Evolutionary conservation across 805 yeast species (phyloP).

Genomic region (Danielia oregonensis): DNA sequence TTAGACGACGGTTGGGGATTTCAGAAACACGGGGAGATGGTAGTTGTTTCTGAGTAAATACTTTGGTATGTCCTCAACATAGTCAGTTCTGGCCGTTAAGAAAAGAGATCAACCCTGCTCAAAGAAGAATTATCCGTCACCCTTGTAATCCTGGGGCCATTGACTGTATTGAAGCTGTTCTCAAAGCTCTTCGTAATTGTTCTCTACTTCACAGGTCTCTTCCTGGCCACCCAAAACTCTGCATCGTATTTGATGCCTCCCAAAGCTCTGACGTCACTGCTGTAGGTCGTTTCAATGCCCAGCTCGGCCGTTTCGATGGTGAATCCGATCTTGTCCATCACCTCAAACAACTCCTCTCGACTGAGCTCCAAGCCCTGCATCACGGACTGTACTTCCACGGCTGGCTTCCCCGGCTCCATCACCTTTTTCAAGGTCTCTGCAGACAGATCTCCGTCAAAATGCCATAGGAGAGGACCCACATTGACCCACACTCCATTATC

Average conservation of each 20-base stretch:
- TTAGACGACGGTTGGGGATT: too few species aligned
- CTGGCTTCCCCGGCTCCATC: conserved; percentile 14
- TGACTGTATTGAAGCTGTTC: too few species aligned
- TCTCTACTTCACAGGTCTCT: too few species aligned
- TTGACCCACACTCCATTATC: conserved; percentile 55
- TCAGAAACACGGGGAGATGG: too few species aligned
- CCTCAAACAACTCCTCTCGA: conserved; percentile 47
- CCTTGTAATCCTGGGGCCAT: too few species aligned
- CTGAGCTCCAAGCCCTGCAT: conserved; percentile 58
- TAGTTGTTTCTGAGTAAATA: too few species aligned
- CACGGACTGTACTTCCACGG: conserved; percentile 28
- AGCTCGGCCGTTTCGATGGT: conserved; percentile 41
- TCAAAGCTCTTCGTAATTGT: too few species aligned
- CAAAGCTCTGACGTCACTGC: conserved; percentile 46
- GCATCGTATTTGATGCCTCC: conserved; percentile 59
- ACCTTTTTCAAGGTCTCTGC: conserved; percentile 15
- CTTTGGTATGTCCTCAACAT: too few species aligned
- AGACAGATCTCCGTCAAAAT: conserved; percentile 50
- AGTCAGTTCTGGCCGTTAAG: too few species aligned
- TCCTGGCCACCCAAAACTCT: conserved; percentile 56
- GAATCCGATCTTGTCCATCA: conserved; percentile 51
- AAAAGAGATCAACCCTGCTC: too few species aligned
- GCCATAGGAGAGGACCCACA: conserved; percentile 72
- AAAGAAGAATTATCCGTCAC: too few species aligned
- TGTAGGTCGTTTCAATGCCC: conserved; percentile 48